Evolutionary conservation across 202 grass and related monocot species (phyloP).

Genomic region (Setaria italica): DNA sequence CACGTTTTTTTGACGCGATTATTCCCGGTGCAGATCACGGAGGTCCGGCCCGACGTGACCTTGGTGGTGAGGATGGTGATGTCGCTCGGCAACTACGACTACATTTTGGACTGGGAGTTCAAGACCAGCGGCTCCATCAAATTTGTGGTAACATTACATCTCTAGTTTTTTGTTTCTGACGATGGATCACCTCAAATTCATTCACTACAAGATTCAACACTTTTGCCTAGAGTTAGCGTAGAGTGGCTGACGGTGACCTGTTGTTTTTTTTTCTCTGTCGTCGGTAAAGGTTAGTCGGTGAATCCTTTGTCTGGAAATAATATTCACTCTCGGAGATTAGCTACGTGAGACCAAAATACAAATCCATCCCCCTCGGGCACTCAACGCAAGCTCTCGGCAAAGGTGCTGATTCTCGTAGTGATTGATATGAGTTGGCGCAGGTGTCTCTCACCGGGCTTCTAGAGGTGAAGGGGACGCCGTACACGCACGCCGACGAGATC

Average conservation of each 20-base stretch:
- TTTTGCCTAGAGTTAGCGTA: no score
- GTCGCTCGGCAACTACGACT: constrained; percentile 81
- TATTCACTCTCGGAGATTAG: no score
- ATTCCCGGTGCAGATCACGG: constrained; percentile 58
- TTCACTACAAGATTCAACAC: no score
- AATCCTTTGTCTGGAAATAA: no score
- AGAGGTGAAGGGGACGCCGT: constrained; percentile 62
- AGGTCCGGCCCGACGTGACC: constrained; percentile 78
- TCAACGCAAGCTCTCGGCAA: no score
- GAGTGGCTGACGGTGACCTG: no score
- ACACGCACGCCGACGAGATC: constrained; percentile 63
- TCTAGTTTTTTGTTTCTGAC: neutral
- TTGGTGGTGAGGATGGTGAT: constrained; percentile 83
- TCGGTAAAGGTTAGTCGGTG: no score
- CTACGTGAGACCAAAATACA: no score
- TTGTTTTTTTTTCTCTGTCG: no score
- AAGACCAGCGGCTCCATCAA: constrained; percentile 81
- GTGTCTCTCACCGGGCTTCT: constrained; percentile 68
- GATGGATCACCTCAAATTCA: neutral
- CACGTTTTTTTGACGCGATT: neutral
- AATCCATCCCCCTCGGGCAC: no score
- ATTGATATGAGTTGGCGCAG: constrained; percentile 24
- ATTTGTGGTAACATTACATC: constrained; percentile 48
- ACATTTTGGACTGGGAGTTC: constrained; percentile 89
- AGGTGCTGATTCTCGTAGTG: no score